Conservation (phyloP, 2,329 filamentous ascomycete species). For the Cyphellophora attinorum region DNA sequence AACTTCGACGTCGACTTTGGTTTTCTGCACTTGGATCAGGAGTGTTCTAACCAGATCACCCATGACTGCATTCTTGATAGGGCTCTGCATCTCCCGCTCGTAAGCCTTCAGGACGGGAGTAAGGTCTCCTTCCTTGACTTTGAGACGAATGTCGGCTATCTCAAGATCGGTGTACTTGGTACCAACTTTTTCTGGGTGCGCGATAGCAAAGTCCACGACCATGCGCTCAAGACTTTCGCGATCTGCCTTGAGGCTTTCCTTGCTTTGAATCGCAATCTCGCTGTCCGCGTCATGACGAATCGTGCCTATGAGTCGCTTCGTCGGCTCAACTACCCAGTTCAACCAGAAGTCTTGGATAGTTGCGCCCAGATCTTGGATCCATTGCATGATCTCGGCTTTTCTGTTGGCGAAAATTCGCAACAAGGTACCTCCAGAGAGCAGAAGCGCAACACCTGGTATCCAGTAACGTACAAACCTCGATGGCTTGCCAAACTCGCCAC, state of each 20-base stretch:
- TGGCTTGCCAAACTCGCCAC: constrained; percentile 63
- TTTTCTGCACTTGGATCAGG: constrained; percentile 95
- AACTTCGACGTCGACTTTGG: constrained; percentile 94
- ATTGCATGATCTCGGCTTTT: constrained; percentile 66
- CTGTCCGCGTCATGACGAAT: constrained; percentile 88
- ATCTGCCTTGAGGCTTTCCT: constrained; percentile 81
- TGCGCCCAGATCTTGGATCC: constrained; percentile 67
- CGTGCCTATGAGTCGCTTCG: constrained; percentile 73
- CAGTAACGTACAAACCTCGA: constrained; percentile 73
- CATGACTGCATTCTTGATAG: constrained; percentile 70
- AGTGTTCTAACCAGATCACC: constrained; percentile 85
- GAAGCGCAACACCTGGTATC: constrained; percentile 61
- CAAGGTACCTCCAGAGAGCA: constrained; percentile 81
- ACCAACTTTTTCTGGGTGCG: constrained; percentile 57
- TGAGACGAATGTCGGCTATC: constrained; percentile 63
- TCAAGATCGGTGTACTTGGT: constrained; percentile 56
- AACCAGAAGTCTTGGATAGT: constrained; percentile 85
- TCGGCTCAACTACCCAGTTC: constrained; percentile 90
- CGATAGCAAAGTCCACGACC: constrained; percentile 90
- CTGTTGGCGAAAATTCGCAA: constrained; percentile 66
- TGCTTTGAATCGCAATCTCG: constrained; percentile 94
- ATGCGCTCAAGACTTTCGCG: constrained; percentile 88
- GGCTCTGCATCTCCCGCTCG: constrained; percentile 74
- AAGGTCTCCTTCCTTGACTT: constrained; percentile 83
- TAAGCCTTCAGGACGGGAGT: constrained; percentile 87